Conservation (phyloP, 306 rosid genomes). For the Rubus idaeus region DNA sequence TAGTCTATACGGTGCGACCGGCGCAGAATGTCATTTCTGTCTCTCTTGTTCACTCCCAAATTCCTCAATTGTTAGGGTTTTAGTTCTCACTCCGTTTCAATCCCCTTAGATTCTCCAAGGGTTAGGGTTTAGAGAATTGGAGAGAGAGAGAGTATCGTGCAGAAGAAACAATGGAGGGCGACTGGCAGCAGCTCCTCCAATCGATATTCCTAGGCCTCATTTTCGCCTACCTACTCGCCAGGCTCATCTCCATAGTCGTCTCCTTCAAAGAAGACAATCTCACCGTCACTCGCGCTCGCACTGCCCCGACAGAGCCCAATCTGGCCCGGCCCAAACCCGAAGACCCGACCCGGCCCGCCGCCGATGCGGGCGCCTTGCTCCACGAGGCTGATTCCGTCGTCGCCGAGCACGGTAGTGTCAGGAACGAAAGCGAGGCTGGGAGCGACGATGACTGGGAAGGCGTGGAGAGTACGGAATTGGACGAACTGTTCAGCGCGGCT, state of each 20-base stretch:
- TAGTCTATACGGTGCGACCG: conserved; percentile 1
- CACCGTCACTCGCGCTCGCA: conserved; percentile 45
- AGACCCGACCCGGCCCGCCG: conserved; percentile 7
- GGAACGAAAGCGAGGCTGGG: conserved; percentile 51
- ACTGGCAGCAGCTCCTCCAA: conserved; percentile 85
- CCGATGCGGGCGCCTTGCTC: conserved; percentile 13
- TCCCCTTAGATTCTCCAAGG: background rate
- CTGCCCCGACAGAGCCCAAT: background rate
- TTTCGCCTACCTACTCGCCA: conserved; percentile 92
- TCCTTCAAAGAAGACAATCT: conserved; percentile 88
- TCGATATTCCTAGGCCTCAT: conserved; percentile 79
- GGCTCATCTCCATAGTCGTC: conserved; percentile 78
- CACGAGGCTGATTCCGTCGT: conserved; percentile 65
- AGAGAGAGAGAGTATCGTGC: too few species aligned
- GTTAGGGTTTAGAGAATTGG: background rate
- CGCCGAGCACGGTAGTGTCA: conserved; percentile 90
- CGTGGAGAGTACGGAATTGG: conserved; percentile 90
- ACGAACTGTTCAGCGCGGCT: conserved; percentile 85
- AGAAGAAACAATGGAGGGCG: conserved; percentile 43
- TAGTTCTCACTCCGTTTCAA: background rate
- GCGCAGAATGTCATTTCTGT: conserved; percentile 12
- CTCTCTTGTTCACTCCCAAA: background rate
- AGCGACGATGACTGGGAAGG: conserved; percentile 98
- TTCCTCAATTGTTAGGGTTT: conserved; percentile 38
- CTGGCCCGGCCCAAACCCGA: background rate